Percentiles rank a stretch among this genome's conserved stretches.
Conservation (phyloP, 2,329 filamentous ascomycete species). For the Fusarium sp. region DNA sequence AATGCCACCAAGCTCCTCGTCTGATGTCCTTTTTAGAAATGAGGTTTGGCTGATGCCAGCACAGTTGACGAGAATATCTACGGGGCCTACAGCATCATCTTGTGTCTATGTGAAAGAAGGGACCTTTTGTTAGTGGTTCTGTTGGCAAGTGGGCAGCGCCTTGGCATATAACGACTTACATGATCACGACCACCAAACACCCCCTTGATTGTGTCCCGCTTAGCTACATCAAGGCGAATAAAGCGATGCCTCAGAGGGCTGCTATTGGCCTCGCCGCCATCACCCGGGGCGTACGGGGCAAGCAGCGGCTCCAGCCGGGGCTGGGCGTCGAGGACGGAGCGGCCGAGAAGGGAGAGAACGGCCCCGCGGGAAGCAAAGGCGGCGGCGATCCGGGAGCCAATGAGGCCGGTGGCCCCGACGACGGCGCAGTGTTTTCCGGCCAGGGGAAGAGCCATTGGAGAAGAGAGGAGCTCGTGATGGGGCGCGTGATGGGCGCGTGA, state of each 20-base stretch:
- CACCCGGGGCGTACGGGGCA: slow-evolving; percentile 33
- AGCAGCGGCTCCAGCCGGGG: slow-evolving; percentile 51
- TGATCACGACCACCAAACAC: slow-evolving; percentile 40
- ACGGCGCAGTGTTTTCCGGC: slow-evolving; percentile 66
- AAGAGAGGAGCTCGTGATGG: background rate
- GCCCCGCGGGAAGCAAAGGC: slow-evolving; percentile 73
- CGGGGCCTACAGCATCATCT: slow-evolving; percentile 43
- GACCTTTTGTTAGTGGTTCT: background rate
- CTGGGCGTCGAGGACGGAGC: slow-evolving; percentile 59
- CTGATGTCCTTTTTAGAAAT: slow-evolving; percentile 67
- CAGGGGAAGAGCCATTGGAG: slow-evolving; percentile 49
- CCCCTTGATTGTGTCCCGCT: slow-evolving; percentile 43
- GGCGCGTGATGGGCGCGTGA: background rate
- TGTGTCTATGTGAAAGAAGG: slow-evolving; percentile 3
- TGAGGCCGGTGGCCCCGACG: slow-evolving; percentile 77
- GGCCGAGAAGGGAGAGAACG: slow-evolving; percentile 69
- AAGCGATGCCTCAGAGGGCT: slow-evolving; percentile 47
- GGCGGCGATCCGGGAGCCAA: slow-evolving; percentile 74
- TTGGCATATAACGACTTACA: slow-evolving; percentile 11
- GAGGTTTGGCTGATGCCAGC: slow-evolving; percentile 77
- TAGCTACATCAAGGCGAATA: slow-evolving; percentile 47
- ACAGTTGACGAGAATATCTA: slow-evolving; percentile 79
- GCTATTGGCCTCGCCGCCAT: background rate
- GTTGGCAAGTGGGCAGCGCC: background rate
- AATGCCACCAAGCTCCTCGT: slow-evolving; percentile 64